Conservation (phyloP, 352 stramenopile species). For the Pythium periplocum region DNA sequence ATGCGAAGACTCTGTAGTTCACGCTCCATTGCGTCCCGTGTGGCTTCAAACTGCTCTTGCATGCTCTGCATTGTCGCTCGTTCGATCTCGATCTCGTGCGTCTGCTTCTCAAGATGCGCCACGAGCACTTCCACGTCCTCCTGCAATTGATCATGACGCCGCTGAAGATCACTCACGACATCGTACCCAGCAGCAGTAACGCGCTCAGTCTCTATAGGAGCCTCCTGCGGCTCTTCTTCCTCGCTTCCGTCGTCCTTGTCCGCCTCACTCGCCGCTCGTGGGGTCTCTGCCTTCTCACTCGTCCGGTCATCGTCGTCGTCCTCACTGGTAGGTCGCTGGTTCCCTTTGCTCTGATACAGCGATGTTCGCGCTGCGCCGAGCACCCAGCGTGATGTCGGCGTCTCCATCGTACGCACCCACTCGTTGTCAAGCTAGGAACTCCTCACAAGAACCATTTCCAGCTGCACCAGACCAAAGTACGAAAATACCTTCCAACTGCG, state of each 20-base stretch:
- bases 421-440: too few species aligned
- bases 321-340: too few species aligned
- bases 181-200: too few species aligned
- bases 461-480: too few species aligned
- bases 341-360: too few species aligned
- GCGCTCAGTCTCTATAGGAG: too few species aligned
- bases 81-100: conserved; percentile 20
- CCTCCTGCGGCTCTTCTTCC: conserved; percentile 6
- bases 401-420: too few species aligned
- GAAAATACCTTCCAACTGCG: too few species aligned
- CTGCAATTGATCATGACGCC: conserved; percentile 30
- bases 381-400: too few species aligned
- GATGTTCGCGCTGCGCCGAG: too few species aligned
- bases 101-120: conserved; percentile 43
- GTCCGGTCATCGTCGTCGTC: background rate
- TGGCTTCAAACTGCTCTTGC: conserved; percentile 1
- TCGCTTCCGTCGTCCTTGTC: conserved; percentile 1
- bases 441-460: too few species aligned
- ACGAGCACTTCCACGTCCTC: conserved; percentile 53
- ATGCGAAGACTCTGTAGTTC: conserved; percentile 32
- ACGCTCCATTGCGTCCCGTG: conserved; percentile 12
- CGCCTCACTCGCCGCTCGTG: conserved; percentile 2
- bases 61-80: conserved; percentile 18
- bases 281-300: background rate
- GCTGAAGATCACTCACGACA: background rate